phyloP scores from a whole-genome alignment of 805 yeast genomes.

The Hanseniaspora hatyaiensis region DNA sequence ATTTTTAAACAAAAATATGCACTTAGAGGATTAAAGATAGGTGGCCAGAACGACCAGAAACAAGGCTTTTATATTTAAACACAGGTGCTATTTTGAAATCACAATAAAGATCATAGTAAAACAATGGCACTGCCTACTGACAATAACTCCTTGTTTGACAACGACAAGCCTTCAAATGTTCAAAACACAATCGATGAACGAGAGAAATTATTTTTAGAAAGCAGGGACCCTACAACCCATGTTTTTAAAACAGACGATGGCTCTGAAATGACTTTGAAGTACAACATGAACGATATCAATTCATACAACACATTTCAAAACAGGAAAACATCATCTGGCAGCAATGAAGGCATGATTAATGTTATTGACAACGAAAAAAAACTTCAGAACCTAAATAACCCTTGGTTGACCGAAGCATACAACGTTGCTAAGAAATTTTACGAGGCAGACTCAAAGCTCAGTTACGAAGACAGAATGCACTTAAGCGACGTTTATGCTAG shows the following conservation, averaged over 20 bases:
- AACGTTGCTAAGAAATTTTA: constrained; percentile 38
- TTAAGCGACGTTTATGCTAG: constrained; percentile 32
- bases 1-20: neutral
- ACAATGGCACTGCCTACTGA: constrained; percentile 8
- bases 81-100: too few relatives aligned
- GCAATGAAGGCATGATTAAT: neutral
- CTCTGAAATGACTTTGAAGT: neutral
- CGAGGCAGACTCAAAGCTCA: constrained; percentile 37
- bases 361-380: constrained; percentile 6
- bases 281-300: constrained; percentile 9
- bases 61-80: too few relatives aligned
- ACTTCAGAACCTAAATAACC: constrained; percentile 18
- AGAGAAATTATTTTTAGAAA: neutral
- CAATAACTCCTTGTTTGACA: constrained; percentile 6
- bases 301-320: neutral
- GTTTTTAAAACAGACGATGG: constrained; percentile 7
- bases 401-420: constrained; percentile 33
- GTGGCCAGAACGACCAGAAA: too few relatives aligned
- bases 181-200: neutral
- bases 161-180: neutral
- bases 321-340: neutral
- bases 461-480: constrained; percentile 33
- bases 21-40: too few relatives aligned
- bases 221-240: neutral
- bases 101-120: too few relatives aligned